Conservation (phyloP, 2,329 filamentous ascomycete genomes). For the Coniochaeta hoffmannii region DNA sequence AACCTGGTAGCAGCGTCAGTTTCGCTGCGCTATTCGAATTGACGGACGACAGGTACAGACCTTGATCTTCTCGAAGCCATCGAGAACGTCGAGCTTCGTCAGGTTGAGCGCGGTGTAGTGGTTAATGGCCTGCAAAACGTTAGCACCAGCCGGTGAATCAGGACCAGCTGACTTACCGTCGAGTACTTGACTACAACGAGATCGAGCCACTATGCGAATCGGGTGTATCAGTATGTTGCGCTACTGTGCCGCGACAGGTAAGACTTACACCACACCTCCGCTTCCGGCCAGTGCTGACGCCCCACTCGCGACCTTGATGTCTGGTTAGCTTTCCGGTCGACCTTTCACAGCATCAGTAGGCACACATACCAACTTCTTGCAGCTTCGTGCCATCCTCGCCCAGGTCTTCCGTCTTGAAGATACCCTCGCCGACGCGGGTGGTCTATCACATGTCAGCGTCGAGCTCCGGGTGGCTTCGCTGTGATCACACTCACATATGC, state of each 20-base stretch:
- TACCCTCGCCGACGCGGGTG: conserved; percentile 52
- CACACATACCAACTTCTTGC: conserved; percentile 35
- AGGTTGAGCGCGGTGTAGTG: conserved; percentile 57
- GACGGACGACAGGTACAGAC: no score
- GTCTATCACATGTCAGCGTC: conserved; percentile 35
- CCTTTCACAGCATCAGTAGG: no score
- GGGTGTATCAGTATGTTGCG: conserved; percentile 1
- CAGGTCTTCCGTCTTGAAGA: no score
- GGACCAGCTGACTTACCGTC: conserved; percentile 8
- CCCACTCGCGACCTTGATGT: conserved; percentile 16
- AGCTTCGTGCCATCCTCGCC: conserved; percentile 37
- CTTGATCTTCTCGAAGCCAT: conserved; percentile 68
- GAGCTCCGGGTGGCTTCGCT: background rate
- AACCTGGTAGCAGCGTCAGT: no score
- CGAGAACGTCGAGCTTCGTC: conserved; percentile 62
- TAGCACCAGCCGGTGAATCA: background rate
- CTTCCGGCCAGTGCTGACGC: conserved; percentile 47
- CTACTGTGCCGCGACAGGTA: conserved; percentile 18
- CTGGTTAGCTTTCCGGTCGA: no score
- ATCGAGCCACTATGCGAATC: conserved; percentile 34
- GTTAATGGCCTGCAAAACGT: conserved; percentile 41
- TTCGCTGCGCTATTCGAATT: no score
- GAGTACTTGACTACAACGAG: conserved; percentile 63
- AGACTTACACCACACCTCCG: conserved; percentile 40
- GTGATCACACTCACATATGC: conserved; percentile 38